phyloP scores from a whole-genome alignment of 257 asterid species.

The Jacaranda copaia region DNA sequence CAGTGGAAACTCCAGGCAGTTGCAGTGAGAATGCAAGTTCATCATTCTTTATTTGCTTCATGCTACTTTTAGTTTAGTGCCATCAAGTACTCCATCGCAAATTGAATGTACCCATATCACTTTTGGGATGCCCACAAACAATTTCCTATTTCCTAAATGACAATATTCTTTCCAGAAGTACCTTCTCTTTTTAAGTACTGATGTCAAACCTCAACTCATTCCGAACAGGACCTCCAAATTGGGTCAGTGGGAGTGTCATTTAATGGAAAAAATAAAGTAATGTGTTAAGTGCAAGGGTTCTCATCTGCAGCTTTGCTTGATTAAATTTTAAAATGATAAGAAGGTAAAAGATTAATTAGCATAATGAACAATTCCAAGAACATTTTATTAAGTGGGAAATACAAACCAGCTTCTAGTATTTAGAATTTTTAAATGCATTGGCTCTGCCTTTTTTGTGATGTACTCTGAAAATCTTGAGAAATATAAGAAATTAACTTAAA shows the following conservation, averaged over 20 bases:
- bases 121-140: neutral
- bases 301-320: constrained; percentile 17
- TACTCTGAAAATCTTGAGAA: constrained; percentile 22
- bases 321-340: neutral
- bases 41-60: neutral
- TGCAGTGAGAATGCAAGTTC: neutral
- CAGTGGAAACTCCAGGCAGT: neutral
- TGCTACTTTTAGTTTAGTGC: neutral
- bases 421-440: neutral
- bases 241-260: neutral
- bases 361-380: neutral
- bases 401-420: neutral
- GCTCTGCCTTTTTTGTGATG: neutral
- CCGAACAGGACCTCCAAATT: neutral
- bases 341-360: neutral
- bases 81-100: neutral
- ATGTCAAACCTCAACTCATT: constrained; percentile 1
- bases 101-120: too few species aligned
- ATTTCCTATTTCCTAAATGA: neutral
- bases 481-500: constrained; percentile 15
- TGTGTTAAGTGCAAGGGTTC: neutral
- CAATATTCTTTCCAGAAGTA: neutral
- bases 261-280: neutral
- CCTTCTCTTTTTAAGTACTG: neutral
- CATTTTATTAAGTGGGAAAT: neutral